Base-by-base conservation (phyloP, 495 filamentous ascomycete genomes). In the Delitschia confertaspora region DNA sequence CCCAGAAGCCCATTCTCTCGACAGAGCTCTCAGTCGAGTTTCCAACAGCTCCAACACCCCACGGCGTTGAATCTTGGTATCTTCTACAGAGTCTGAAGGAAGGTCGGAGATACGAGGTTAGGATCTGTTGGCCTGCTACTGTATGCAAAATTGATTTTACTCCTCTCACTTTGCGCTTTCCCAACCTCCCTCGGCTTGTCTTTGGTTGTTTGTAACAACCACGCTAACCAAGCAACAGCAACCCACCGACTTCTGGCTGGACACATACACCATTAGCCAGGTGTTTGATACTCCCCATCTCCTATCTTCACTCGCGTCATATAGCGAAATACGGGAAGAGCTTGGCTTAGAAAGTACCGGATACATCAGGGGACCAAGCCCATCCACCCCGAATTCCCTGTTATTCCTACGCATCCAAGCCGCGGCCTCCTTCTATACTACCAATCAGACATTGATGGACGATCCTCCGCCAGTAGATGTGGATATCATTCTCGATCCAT, bases 401-500 rank as follows among this genome's bases (percentile, higher is more conserved):
- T 70, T 94, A n/a, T 81, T 94, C 47, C 75, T 98, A 10, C 80
- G 76, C 22, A 68, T 96, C 36, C 66, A 71, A 39, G 74, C 88
- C 6, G 76, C 79, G 8, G 86, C 91, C 40, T 86, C 87, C 45
- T 98, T 87, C 67, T 93, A 79, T 62, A 81, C 83, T 13, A 62
- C 71, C 24, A 74, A 95, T 49, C 57, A 67, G 33, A 71, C 73
- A 2, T 69, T 95, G 51, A 95, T 96, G 89, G 59, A 66, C 35
- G 52, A 75, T 50, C 81, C 85, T 8, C 82, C 83, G 2, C 70
- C 76, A 1, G 86, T 95, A 16, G 62, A 70, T 40, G 85, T 81
- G 14, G 88, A 98, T 61, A 72, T 98, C 38, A 85, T 95, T 59
- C 75, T 98, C 18, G 91, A 98, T 65, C 86, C 87, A 16, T 95